phyloP scores from a whole-genome alignment of 176 grass and related monocot genomes.

The Avena atlantica region DNA sequence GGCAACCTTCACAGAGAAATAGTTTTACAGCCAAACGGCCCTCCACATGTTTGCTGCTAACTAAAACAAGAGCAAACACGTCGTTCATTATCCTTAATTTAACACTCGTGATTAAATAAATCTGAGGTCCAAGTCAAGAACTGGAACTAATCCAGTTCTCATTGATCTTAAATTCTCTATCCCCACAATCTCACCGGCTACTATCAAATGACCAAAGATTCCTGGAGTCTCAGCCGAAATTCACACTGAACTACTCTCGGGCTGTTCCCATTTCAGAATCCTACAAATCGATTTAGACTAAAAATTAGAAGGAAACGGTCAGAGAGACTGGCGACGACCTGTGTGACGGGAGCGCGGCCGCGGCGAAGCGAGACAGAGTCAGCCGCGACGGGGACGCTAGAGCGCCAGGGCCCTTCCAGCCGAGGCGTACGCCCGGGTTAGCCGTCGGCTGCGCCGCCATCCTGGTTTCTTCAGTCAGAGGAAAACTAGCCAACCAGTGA shows the following conservation, averaged over 20 bases:
- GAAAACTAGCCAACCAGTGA: neutral
- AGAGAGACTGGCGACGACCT: slow-evolving; percentile 30
- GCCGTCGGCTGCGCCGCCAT: slow-evolving; percentile 34
- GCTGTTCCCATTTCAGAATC: neutral
- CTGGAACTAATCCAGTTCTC: neutral
- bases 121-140: neutral
- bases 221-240: neutral
- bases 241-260: neutral
- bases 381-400: slow-evolving; percentile 10
- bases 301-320: neutral
- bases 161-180: neutral
- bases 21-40: neutral
- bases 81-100: neutral
- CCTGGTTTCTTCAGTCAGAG: neutral
- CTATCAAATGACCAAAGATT: neutral
- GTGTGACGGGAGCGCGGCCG: neutral
- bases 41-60: neutral
- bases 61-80: neutral
- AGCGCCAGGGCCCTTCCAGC: slow-evolving; percentile 7
- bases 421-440: slow-evolving; percentile 29
- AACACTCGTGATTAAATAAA: neutral
- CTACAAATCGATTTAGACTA: neutral
- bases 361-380: neutral
- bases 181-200: neutral
- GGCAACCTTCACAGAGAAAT: neutral